A percentile compares a stretch with the other conserved stretches of the same genome.
Conservation (phyloP, 371 early-diverging fungal species). For the Mucor racemosus region DNA sequence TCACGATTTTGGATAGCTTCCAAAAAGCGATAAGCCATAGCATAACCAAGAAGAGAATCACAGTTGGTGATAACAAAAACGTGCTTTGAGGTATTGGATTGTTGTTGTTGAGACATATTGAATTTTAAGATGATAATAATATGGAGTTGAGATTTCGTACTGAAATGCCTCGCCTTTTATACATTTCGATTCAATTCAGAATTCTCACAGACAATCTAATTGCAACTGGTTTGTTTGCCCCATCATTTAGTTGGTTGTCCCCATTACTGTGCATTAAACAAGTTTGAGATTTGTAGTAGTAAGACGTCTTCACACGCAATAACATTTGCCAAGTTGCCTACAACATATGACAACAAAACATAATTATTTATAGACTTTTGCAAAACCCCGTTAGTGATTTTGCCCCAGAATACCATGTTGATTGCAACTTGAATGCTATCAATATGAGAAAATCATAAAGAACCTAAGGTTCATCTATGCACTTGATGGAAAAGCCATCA, state of each 20-base stretch:
- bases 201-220: neutral
- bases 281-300: neutral
- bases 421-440: too few species aligned
- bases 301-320: too few species aligned
- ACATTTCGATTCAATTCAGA: neutral
- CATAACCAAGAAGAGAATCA: constrained; percentile 43
- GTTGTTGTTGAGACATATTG: constrained; percentile 13
- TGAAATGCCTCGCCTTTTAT: neutral
- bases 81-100: constrained; percentile 12
- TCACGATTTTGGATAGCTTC: constrained; percentile 15
- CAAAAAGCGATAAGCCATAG: constrained; percentile 37
- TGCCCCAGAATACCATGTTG: neutral
- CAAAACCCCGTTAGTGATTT: neutral
- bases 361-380: neutral
- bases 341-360: too few species aligned
- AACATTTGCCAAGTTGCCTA: too few species aligned
- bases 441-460: too few species aligned
- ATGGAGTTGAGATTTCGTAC: neutral
- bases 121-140: neutral
- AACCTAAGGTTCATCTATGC: too few species aligned
- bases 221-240: neutral
- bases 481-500: too few species aligned
- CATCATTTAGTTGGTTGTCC: neutral
- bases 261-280: neutral
- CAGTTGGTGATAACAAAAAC: constrained; percentile 40